phyloP scores from a whole-genome alignment of 805 yeast genomes.

The Starmerella etchellsii region DNA sequence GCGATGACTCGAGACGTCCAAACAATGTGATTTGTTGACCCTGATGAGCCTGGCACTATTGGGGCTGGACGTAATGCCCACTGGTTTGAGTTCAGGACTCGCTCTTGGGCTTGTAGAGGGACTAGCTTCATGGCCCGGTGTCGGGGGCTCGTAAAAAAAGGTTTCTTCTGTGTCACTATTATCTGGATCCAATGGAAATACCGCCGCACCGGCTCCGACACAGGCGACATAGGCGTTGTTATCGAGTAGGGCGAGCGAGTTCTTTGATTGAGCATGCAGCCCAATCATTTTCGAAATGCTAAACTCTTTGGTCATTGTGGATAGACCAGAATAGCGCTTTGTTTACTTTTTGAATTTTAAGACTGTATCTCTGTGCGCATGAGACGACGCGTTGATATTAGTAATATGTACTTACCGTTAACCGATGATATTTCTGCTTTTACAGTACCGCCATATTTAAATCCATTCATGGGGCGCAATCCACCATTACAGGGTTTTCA shows the following conservation, averaged over 20 bases:
- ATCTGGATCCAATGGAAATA: background rate
- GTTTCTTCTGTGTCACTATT: background rate
- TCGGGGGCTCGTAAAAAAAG: constrained; percentile 6
- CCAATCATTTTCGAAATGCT: constrained; percentile 1
- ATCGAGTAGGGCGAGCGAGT: background rate
- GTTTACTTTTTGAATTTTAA: background rate
- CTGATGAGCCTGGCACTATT: constrained; percentile 4
- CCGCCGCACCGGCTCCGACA: constrained; percentile 15
- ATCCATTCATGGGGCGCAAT: background rate
- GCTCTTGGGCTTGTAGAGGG: constrained; percentile 2
- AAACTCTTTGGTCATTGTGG: background rate
- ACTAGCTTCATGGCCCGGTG: background rate
- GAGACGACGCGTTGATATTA: too few species aligned
- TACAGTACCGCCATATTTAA: too few species aligned
- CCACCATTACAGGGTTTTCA: background rate
- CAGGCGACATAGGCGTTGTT: constrained; percentile 6
- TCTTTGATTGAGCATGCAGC: constrained; percentile 1
- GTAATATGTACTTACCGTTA: too few species aligned
- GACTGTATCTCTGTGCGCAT: too few species aligned
- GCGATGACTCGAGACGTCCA: constrained; percentile 46
- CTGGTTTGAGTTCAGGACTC: constrained; percentile 7
- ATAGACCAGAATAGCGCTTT: constrained; percentile 19
- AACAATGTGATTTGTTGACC: constrained; percentile 27
- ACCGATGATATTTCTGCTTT: too few species aligned
- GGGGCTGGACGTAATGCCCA: background rate